Evolutionary conservation across 2,329 filamentous ascomycete genomes (phyloP).

Genomic region (Apiospora sp.): DNA sequence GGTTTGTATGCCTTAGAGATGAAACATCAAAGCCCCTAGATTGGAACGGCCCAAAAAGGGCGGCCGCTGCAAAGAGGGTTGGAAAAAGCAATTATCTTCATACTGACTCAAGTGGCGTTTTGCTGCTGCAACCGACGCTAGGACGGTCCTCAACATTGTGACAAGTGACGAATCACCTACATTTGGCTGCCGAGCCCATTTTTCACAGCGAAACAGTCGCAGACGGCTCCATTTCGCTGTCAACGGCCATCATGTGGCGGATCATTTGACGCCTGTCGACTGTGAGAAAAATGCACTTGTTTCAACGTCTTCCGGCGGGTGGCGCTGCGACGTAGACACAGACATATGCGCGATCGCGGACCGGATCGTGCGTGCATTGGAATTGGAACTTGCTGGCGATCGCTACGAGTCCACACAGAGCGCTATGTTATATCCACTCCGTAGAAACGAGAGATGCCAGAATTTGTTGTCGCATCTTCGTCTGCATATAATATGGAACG

Average conservation of each 20-base stretch:
- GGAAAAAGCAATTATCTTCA: constrained; percentile 1
- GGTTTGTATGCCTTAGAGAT: neutral
- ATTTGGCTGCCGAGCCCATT: constrained; percentile 1
- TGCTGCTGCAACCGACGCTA: neutral
- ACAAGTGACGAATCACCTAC: constrained; percentile 5
- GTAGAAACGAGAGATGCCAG: neutral
- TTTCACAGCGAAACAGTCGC: neutral
- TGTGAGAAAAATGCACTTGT: neutral
- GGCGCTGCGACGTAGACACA: neutral
- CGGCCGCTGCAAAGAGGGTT: neutral
- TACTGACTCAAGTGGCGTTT: too few relatives aligned
- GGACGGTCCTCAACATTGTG: neutral
- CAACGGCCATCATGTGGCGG: neutral
- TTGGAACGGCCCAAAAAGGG: neutral
- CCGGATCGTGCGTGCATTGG: constrained; percentile 18
- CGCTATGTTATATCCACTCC: neutral
- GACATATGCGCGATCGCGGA: constrained; percentile 4
- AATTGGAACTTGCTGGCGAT: neutral
- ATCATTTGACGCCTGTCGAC: neutral
- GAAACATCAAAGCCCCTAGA: neutral
- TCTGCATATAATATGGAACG: constrained; percentile 4
- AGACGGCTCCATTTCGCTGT: neutral
- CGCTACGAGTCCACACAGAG: too few relatives aligned
- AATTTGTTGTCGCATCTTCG: neutral
- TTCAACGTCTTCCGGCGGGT: neutral